phyloP scores from a whole-genome alignment of 345 rosid genomes.

The Bruguiera sexangula region DNA sequence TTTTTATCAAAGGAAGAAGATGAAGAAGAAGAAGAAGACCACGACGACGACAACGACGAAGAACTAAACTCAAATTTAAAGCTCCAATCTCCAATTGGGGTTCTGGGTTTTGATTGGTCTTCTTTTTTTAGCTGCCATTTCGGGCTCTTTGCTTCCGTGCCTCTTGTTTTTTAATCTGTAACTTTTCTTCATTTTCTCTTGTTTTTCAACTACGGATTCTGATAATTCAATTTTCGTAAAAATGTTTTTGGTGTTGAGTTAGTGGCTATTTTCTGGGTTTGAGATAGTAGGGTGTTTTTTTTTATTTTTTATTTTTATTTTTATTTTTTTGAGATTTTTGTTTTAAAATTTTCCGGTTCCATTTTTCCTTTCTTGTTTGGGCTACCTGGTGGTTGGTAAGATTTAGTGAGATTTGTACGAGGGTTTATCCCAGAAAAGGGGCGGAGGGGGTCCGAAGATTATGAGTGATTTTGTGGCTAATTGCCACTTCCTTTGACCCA shows the following conservation, averaged over 20 bases:
- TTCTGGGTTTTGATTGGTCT: background rate
- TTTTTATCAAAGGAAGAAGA: background rate
- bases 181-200: background rate
- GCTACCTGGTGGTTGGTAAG: too few species aligned
- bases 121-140: background rate
- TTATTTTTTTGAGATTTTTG: too few species aligned
- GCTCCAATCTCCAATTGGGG: background rate
- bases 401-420: too few species aligned
- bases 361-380: too few species aligned
- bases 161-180: background rate
- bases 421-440: too few species aligned
- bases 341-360: too few species aligned
- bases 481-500: constrained; percentile 2
- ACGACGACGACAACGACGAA: too few species aligned
- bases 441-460: background rate
- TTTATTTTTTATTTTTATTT: too few species aligned
- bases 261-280: background rate
- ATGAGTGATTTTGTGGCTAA: constrained; percentile 4
- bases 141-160: too few species aligned
- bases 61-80: constrained; percentile 4
- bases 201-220: background rate
- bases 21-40: too few species aligned
- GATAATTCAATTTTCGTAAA: too few species aligned
- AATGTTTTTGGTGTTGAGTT: background rate
- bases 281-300: background rate